phyloP scores from a whole-genome alignment of 352 stramenopile species.

The Phytophthora sojae region DNA sequence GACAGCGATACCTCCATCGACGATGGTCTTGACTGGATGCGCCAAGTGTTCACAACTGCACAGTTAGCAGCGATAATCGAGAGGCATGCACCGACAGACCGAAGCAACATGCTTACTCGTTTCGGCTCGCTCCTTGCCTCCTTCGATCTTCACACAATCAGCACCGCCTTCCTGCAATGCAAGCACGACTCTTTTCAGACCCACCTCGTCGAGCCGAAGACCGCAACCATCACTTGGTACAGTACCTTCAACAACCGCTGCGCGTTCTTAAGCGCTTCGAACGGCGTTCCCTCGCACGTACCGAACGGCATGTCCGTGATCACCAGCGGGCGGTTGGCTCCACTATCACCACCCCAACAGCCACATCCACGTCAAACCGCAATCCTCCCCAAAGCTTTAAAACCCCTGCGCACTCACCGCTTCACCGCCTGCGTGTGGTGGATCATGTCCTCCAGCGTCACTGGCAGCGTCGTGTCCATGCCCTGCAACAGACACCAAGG shows the following conservation, averaged over 20 bases:
- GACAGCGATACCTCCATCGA: slow-evolving; percentile 94
- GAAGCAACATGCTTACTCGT: slow-evolving; percentile 49
- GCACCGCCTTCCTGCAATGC: slow-evolving; percentile 92
- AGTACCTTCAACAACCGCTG: slow-evolving; percentile 92
- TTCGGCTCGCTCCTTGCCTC: slow-evolving; percentile 83
- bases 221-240: slow-evolving; percentile 11
- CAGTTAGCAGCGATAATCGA: background rate
- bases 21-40: slow-evolving; percentile 66
- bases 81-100: background rate
- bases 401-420: slow-evolving; percentile 49
- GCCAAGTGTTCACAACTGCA: background rate
- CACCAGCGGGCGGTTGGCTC: slow-evolving; percentile 90
- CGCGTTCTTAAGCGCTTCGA: slow-evolving; percentile 95
- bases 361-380: background rate
- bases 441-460: slow-evolving; percentile 99
- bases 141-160: slow-evolving; percentile 99
- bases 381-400: too few relatives aligned
- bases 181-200: background rate
- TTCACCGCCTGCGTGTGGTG: slow-evolving; percentile 97
- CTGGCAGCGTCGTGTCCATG: slow-evolving; percentile 91
- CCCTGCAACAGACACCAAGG: slow-evolving; percentile 44
- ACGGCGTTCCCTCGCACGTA: slow-evolving; percentile 93
- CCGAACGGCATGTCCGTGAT: slow-evolving; percentile 99
- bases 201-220: background rate
- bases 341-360: slow-evolving; percentile 40